These are phyloP conservation scores for Aspergillus affinis DNA, from an alignment of 495 filamentous ascomycete genomes.

Conservation along the genomic window DNA sequence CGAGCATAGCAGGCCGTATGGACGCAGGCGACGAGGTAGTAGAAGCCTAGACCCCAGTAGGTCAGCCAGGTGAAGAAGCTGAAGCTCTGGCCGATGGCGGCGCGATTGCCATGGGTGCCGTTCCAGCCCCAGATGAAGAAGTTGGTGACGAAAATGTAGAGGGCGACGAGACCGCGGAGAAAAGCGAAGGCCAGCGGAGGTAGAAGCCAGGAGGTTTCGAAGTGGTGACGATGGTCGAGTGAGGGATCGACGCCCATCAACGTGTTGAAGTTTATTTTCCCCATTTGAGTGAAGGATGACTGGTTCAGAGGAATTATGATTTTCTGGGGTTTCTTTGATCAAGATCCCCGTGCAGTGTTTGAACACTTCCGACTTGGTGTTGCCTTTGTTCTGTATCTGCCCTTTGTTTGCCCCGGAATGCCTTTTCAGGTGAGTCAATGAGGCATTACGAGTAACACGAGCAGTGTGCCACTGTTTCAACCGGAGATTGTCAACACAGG, in stretches of 20 bases:
- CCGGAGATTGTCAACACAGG: too few relatives aligned
- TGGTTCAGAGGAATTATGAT: neutral
- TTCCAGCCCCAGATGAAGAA: slow-evolving; percentile 67
- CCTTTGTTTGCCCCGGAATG: neutral
- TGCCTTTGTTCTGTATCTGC: neutral
- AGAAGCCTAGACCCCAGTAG: slow-evolving; percentile 81
- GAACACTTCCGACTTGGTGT: neutral
- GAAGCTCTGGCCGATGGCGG: slow-evolving; percentile 53
- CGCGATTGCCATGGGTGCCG: slow-evolving; percentile 42
- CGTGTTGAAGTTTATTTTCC: slow-evolving; percentile 17
- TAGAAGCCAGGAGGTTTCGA: slow-evolving; percentile 75
- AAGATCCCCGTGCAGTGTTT: neutral
- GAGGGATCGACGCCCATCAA: slow-evolving; percentile 32
- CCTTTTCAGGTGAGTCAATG: neutral
- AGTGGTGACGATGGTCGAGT: slow-evolving; percentile 62
- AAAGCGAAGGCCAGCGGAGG: slow-evolving; percentile 59
- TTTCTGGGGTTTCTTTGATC: neutral
- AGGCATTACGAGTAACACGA: neutral
- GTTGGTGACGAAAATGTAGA: slow-evolving; percentile 72
- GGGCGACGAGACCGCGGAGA: slow-evolving; percentile 57
- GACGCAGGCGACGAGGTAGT: slow-evolving; percentile 60
- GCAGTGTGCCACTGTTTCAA: neutral
- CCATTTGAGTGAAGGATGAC: slow-evolving; percentile 15
- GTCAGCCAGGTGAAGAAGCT: slow-evolving; percentile 78
- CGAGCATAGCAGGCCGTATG: slow-evolving; percentile 68